Evolutionary conservation across 1,284 basidiomycete genomes (phyloP).

Genomic region (Gymnopus androsaceus): DNA sequence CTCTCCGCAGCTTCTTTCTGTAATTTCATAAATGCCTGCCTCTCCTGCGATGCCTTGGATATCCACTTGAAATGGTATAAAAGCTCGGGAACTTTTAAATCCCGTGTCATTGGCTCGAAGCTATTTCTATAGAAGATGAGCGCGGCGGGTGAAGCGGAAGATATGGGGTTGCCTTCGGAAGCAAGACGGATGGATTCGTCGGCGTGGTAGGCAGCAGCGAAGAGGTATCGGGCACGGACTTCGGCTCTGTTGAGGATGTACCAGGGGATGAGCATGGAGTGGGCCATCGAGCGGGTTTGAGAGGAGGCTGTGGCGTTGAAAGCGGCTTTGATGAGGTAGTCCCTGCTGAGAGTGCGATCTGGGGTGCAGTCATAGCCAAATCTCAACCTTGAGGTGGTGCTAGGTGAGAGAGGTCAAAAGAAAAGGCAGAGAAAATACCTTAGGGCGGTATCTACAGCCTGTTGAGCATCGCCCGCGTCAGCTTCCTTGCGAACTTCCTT

Average conservation of each 20-base stretch:
- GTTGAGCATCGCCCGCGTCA: constrained; percentile 23
- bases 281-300: constrained; percentile 19
- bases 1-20: constrained; percentile 20
- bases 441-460: constrained; percentile 24
- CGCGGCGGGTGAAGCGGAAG: constrained; percentile 19
- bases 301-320: background rate
- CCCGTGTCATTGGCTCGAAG: background rate
- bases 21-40: constrained; percentile 6
- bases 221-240: no score
- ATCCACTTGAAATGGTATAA: constrained; percentile 25
- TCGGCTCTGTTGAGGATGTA: constrained; percentile 15
- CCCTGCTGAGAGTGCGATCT: constrained; percentile 13
- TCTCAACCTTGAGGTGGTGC: no score
- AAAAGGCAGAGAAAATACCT: constrained; percentile 19
- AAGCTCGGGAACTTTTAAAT: constrained; percentile 17
- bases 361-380: constrained; percentile 12
- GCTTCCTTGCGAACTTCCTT: constrained; percentile 22
- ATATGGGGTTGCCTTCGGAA: no score
- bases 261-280: constrained; percentile 29
- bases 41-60: constrained; percentile 22
- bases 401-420: no score
- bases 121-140: constrained; percentile 9
- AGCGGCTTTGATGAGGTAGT: constrained; percentile 23
- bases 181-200: no score
- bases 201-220: no score